Evolutionary conservation across 179 eudicot species (phyloP).

Genomic region (Spinacia oleracea): DNA sequence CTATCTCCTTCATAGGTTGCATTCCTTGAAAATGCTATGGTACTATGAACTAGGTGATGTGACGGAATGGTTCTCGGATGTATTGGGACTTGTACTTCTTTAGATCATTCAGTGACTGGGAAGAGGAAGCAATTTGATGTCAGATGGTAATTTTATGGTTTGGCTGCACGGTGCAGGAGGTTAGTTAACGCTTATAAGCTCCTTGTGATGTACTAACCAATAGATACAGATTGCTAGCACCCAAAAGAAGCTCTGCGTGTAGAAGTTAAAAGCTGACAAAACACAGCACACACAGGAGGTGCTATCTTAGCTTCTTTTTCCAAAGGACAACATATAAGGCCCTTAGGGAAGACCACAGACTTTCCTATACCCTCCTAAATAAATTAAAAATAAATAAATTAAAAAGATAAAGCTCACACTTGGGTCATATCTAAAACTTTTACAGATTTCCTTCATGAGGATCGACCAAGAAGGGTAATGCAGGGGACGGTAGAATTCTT

Average conservation of each 20-base stretch:
- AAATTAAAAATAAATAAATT: too few species aligned
- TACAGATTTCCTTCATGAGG: background rate
- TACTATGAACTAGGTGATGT: background rate
- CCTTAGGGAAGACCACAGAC: too few species aligned
- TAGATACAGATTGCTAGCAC: background rate
- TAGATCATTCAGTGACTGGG: background rate
- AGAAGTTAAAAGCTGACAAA: background rate
- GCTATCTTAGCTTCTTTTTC: background rate
- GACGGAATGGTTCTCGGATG: background rate
- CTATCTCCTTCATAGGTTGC: background rate
- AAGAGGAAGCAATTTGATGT: background rate
- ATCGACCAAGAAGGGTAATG: background rate
- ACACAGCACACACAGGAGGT: background rate
- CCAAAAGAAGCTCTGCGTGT: background rate
- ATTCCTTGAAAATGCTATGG: background rate
- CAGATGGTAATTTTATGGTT: background rate
- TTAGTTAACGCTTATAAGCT: too few species aligned
- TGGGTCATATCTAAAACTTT: background rate
- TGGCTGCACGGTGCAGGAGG: background rate
- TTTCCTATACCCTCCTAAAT: too few species aligned
- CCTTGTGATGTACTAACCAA: too few species aligned
- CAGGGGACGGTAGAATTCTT: background rate
- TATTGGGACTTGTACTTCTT: background rate
- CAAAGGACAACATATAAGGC: too few species aligned
- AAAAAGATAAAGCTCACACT: background rate